Evolutionary conservation across 805 yeast species (phyloP), one percentile per base, ranked within the genome.

Genomic region (Yamadazyma nakazawae): DNA sequence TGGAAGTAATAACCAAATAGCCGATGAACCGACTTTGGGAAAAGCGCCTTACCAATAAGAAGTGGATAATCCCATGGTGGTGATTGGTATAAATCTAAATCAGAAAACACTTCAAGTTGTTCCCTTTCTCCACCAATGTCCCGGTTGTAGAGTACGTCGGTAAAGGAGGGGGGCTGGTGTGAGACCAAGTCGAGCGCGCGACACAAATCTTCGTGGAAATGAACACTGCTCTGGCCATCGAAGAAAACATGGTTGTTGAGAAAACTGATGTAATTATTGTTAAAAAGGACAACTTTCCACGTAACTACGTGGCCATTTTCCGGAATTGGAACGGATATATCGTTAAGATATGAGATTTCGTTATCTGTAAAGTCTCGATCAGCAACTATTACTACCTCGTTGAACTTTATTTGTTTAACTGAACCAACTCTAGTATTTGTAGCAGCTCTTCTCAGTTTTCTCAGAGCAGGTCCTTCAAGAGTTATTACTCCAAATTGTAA

Each of bases 201-300:
- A n/a, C 41, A 35, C 24, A 67, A 56, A 21, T 60, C 58, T 17
- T 53, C 47, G 39, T 65, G 70, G 49, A 69, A 64, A 36, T 52
- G 54, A 17, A 48, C 45, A 2, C 66, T 70, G 13, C 68, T 56
- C n/a, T 56, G 56, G 3, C 74, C 75, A 51, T 69, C 74, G 36
- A 62, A 59, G 11, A 64, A 46, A 3, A 59, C 24, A 45, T 62
- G 73, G 24, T 67, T 65, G 47, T 59, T 62, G 18, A 41, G 41
- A 34, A 68, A 56, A 10, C 62, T 38, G 12, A 62, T 12, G 42
- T 60, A 54, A 38, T 55, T 41, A 30, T 40, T 55, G 54, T 26
- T 46, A 42, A 19, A 64, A 48, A 35, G 49, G 10, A 51, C 16
- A 3, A 61, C 39, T 43, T 47, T 54, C 67, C 67, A 64, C 3